Percentiles rank a stretch among this genome's conserved stretches.
Conservation (phyloP, 306 rosid species). For the Castanospermum australe region DNA sequence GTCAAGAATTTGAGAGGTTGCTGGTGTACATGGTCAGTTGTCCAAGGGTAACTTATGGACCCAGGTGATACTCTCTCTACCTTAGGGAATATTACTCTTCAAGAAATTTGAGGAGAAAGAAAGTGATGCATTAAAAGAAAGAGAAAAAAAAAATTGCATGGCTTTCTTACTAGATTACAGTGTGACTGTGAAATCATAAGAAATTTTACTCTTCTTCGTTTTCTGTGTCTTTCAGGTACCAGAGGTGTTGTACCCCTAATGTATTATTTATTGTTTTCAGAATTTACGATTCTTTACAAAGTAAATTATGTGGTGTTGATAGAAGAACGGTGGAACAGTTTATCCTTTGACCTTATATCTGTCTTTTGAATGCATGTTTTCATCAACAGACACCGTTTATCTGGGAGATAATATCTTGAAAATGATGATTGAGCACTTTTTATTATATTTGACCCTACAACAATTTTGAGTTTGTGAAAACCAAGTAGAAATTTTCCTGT, state of each 20-base stretch:
- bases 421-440: background rate
- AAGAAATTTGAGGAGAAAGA: background rate
- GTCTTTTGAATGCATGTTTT: background rate
- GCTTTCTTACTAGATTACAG: background rate
- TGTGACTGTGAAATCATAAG: background rate
- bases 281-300: background rate
- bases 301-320: background rate
- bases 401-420: background rate
- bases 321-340: too few species aligned
- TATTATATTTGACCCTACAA: background rate
- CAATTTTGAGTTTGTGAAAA: background rate
- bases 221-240: background rate
- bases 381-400: background rate
- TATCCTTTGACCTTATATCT: background rate
- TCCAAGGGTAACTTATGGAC: background rate
- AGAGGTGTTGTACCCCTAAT: background rate
- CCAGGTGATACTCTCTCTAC: slow-evolving; percentile 36
- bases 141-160: background rate
- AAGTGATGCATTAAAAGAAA: background rate
- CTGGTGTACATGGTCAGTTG: background rate
- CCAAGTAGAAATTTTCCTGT: background rate
- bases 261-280: background rate
- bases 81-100: too few species aligned
- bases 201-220: background rate
- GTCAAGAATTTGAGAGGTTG: slow-evolving; percentile 3